Conservation (phyloP, 78 protist genomes). For the Blattamonas nauphoetae region DNA sequence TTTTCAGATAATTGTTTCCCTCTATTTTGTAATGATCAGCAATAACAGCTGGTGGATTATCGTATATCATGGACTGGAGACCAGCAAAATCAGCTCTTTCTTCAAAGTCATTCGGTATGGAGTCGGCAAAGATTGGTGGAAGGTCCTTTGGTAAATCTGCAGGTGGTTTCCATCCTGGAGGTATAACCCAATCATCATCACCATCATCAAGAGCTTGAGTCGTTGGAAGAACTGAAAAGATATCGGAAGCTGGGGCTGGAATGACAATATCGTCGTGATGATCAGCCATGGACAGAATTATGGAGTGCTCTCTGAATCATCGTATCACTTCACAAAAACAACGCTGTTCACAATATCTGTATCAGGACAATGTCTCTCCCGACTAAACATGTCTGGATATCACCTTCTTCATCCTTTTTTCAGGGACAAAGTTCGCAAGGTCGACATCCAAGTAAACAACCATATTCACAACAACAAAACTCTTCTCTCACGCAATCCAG, state of each 20-base stretch:
- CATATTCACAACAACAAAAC: no score
- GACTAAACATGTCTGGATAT: no score
- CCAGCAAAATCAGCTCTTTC: conserved; percentile 2
- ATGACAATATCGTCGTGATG: no score
- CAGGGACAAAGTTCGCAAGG: no score
- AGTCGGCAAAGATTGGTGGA: background rate
- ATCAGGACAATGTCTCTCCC: no score
- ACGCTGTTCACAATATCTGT: no score
- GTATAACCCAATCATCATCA: background rate
- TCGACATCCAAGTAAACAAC: no score
- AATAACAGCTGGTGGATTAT: background rate
- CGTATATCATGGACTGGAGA: conserved; percentile 3
- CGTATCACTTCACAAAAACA: no score
- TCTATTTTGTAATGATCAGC: conserved; percentile 9
- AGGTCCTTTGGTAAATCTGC: background rate
- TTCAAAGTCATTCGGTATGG: background rate
- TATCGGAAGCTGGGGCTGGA: background rate
- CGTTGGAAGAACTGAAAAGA: background rate
- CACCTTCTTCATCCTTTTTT: no score
- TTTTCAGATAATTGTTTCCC: conserved; percentile 1
- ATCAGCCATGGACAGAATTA: no score
- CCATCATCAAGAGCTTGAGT: background rate
- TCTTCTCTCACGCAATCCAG: no score
- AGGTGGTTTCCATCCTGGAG: background rate
- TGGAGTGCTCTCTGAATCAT: no score